Percentiles rank a stretch among this genome's conserved stretches.
Evolutionary conservation across 257 asterid species (phyloP).

Genomic region (Craterostigma plantagineum): DNA sequence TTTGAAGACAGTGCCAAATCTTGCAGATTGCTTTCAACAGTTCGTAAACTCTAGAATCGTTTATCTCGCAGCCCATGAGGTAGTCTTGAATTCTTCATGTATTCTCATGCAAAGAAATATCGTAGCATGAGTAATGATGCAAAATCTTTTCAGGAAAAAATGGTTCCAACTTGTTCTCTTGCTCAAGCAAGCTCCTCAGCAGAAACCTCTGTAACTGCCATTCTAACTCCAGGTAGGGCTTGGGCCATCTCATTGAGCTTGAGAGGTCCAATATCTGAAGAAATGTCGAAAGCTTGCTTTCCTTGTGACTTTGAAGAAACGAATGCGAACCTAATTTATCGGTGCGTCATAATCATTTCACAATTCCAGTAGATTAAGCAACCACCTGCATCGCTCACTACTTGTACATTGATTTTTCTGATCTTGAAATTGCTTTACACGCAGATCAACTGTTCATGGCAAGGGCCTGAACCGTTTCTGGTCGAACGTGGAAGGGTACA

Average conservation of each 20-base stretch:
- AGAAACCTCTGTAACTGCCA: slow-evolving; percentile 17
- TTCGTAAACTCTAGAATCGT: slow-evolving; percentile 53
- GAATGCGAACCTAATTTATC: slow-evolving; percentile 40
- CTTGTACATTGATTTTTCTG: not conserved
- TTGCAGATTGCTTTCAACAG: slow-evolving; percentile 59
- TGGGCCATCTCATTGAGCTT: slow-evolving; percentile 83
- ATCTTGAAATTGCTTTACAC: slow-evolving; percentile 4
- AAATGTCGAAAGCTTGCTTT: slow-evolving; percentile 51
- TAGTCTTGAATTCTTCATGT: not conserved
- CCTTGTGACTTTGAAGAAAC: slow-evolving; percentile 26
- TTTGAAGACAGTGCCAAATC: slow-evolving; percentile 54
- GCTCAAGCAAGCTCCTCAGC: slow-evolving; percentile 20
- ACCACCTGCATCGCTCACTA: not conserved
- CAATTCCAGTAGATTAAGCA: no score
- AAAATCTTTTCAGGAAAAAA: slow-evolving; percentile 31
- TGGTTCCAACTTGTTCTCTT: slow-evolving; percentile 33
- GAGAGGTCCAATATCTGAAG: slow-evolving; percentile 42
- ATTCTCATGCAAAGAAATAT: not conserved
- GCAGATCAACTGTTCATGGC: slow-evolving; percentile 81
- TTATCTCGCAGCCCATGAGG: slow-evolving; percentile 21
- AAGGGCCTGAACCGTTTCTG: slow-evolving; percentile 81
- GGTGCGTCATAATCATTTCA: slow-evolving; percentile 25
- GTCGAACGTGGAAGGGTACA: slow-evolving; percentile 83
- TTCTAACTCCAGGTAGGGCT: slow-evolving; percentile 68
- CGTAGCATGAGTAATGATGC: not conserved